Percentiles rank a stretch among this genome's conserved stretches.
These are phyloP conservation scores for Scortechinia acanthostroma DNA, from an alignment of 2,329 filamentous ascomycete genomes.

Conservation along the genomic window DNA sequence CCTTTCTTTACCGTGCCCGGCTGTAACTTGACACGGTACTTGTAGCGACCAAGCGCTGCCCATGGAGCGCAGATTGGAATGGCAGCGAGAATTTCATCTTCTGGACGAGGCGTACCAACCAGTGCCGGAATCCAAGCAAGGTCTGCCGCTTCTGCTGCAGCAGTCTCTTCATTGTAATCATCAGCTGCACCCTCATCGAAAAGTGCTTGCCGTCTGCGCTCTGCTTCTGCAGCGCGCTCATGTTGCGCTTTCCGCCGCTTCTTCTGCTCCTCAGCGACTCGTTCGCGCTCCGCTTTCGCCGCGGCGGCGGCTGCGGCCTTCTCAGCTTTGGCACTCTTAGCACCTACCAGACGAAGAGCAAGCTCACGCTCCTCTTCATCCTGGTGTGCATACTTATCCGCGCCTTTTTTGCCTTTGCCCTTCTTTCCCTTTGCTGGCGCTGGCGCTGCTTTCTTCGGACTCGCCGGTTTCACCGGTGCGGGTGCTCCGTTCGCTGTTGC, in stretches of 20 bases:
- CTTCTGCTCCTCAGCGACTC: constrained; percentile 63
- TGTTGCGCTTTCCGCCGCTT: constrained; percentile 76
- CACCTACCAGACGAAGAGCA: constrained; percentile 79
- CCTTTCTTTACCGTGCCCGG: constrained; percentile 87
- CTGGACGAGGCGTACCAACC: constrained; percentile 69
- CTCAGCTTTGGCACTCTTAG: constrained; percentile 60
- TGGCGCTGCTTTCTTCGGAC: background rate
- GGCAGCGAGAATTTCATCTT: constrained; percentile 73
- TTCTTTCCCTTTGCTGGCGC: constrained; percentile 62
- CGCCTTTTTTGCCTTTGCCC: constrained; percentile 76
- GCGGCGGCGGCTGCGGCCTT: constrained; percentile 63
- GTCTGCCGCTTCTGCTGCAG: constrained; percentile 48
- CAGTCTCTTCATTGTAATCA: constrained; percentile 48
- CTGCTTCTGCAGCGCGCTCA: constrained; percentile 60
- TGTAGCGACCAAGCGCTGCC: constrained; percentile 59
- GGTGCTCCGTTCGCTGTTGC: no score
- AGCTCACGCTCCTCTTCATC: constrained; percentile 80
- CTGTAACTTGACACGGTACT: constrained; percentile 93
- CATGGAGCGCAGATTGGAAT: constrained; percentile 61
- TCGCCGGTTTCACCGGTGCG: background rate
- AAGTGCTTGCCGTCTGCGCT: constrained; percentile 73
- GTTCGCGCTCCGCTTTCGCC: constrained; percentile 63
- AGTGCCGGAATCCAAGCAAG: constrained; percentile 59
- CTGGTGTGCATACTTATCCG: constrained; percentile 86
- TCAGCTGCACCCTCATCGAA: constrained; percentile 51